These are phyloP conservation scores for Pythium phragmiticola DNA, from an alignment of 352 stramenopile genomes.

Conservation along the genomic window DNA sequence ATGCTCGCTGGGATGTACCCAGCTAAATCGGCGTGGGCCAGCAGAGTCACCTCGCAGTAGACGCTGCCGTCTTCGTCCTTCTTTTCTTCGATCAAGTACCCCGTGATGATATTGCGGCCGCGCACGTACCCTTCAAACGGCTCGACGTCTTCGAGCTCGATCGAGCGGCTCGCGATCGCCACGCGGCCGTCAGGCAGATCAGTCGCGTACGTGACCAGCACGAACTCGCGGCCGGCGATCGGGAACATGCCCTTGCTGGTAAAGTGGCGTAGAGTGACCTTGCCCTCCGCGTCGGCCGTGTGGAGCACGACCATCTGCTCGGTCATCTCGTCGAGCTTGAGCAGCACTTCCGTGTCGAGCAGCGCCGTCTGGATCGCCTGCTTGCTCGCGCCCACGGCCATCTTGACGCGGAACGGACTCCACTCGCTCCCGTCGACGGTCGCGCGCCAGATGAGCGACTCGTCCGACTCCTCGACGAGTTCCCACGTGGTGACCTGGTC, in stretches of 20 bases:
- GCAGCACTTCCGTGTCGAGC: slow-evolving; percentile 56
- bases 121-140: slow-evolving; percentile 63
- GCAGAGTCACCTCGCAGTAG: slow-evolving; percentile 70
- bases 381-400: slow-evolving; percentile 57
- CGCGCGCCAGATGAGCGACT: slow-evolving; percentile 61
- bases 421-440: slow-evolving; percentile 61
- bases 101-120: slow-evolving; percentile 65
- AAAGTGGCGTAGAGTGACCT: slow-evolving; percentile 65
- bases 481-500: slow-evolving; percentile 76
- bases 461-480: slow-evolving; percentile 51
- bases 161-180: slow-evolving; percentile 67
- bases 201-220: slow-evolving; percentile 63
- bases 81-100: slow-evolving; percentile 73
- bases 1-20: slow-evolving; percentile 79
- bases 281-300: slow-evolving; percentile 46
- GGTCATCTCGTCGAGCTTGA: slow-evolving; percentile 84
- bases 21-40: slow-evolving; percentile 72
- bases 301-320: slow-evolving; percentile 61
- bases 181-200: slow-evolving; percentile 50
- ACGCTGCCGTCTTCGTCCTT: slow-evolving; percentile 42
- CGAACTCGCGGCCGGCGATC: slow-evolving; percentile 69
- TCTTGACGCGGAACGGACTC: slow-evolving; percentile 65
- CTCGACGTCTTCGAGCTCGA: slow-evolving; percentile 45
- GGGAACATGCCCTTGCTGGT: slow-evolving; percentile 80
- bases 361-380: slow-evolving; percentile 52